Conservation (phyloP, 2,329 filamentous ascomycete species). For the Diplocarpon mali region DNA sequence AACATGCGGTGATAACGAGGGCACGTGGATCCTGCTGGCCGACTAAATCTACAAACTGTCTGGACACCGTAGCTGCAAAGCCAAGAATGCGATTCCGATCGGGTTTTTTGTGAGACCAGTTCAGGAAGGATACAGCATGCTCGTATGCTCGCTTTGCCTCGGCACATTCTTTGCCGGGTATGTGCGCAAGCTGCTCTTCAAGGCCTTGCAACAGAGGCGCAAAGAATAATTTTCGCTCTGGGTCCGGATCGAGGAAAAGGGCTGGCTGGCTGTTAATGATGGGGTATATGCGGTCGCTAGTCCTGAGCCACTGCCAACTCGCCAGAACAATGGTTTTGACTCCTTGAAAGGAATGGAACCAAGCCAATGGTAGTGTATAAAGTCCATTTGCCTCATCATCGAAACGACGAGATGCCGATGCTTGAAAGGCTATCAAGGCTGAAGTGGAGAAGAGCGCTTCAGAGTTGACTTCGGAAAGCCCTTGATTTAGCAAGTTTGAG, state of each 20-base stretch:
- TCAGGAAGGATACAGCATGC: slow-evolving; percentile 53
- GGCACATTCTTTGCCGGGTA: slow-evolving; percentile 14
- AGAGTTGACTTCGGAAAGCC: slow-evolving; percentile 47
- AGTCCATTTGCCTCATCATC: slow-evolving; percentile 39
- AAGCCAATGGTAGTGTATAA: slow-evolving; percentile 49
- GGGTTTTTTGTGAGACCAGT: slow-evolving; percentile 53
- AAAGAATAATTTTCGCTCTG: slow-evolving; percentile 45
- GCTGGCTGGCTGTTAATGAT: slow-evolving; percentile 55
- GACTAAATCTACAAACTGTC: slow-evolving; percentile 48
- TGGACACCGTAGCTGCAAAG: slow-evolving; percentile 54
- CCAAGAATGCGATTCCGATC: slow-evolving; percentile 47
- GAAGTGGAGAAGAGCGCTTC: slow-evolving; percentile 53
- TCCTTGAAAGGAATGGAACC: slow-evolving; percentile 58
- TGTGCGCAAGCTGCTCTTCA: slow-evolving; percentile 40
- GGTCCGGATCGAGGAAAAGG: slow-evolving; percentile 47
- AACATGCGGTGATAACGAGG: slow-evolving; percentile 23
- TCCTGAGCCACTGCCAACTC: slow-evolving; percentile 52
- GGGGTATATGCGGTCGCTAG: slow-evolving; percentile 43
- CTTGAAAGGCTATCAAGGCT: slow-evolving; percentile 54
- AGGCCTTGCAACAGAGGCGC: slow-evolving; percentile 46
- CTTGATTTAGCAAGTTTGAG: slow-evolving; percentile 42
- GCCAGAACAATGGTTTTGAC: slow-evolving; percentile 54
- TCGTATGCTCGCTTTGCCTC: slow-evolving; percentile 45
- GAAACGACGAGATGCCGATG: slow-evolving; percentile 52
- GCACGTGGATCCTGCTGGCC: slow-evolving; percentile 38